A percentile compares a stretch with the other conserved stretches of the same genome.
Conservation (phyloP, 2,329 filamentous ascomycete species). For the Aspergillus pseudoterreus region DNA sequence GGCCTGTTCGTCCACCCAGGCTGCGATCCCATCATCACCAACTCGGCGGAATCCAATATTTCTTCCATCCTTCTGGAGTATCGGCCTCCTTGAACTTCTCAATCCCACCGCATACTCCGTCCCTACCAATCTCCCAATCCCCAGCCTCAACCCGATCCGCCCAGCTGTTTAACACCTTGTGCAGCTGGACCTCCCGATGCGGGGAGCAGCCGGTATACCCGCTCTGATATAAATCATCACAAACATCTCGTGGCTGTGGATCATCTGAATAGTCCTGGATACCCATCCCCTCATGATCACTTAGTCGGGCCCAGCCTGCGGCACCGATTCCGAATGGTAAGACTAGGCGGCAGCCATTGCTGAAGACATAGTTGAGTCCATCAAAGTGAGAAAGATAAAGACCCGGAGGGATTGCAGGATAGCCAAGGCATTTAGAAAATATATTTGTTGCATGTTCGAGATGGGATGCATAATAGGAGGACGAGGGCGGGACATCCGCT, state of each 20-base stretch:
- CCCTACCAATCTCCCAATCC: slow-evolving; percentile 2
- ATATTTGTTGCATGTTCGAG: background rate
- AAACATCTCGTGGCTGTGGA: background rate
- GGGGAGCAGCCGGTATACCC: background rate
- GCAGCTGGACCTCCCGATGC: background rate
- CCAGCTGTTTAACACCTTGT: slow-evolving; percentile 4
- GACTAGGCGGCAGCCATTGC: background rate
- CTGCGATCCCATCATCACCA: background rate
- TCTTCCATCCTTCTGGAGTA: slow-evolving; percentile 2
- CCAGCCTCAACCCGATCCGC: slow-evolving; percentile 2
- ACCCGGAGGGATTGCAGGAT: background rate
- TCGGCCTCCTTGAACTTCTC: slow-evolving; percentile 6
- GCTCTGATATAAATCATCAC: background rate
- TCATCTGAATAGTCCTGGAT: background rate
- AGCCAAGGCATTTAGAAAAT: background rate
- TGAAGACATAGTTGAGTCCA: background rate
- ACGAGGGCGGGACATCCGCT: background rate
- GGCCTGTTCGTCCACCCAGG: too few relatives aligned
- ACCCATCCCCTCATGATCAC: background rate
- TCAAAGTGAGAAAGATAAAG: background rate
- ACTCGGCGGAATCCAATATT: slow-evolving; percentile 6
- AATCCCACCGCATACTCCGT: slow-evolving; percentile 5
- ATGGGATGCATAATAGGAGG: background rate
- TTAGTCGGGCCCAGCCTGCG: background rate
- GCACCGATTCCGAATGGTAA: background rate